phyloP scores from a whole-genome alignment of 2,329 filamentous ascomycete species.

The Diaporthe australafricana region DNA sequence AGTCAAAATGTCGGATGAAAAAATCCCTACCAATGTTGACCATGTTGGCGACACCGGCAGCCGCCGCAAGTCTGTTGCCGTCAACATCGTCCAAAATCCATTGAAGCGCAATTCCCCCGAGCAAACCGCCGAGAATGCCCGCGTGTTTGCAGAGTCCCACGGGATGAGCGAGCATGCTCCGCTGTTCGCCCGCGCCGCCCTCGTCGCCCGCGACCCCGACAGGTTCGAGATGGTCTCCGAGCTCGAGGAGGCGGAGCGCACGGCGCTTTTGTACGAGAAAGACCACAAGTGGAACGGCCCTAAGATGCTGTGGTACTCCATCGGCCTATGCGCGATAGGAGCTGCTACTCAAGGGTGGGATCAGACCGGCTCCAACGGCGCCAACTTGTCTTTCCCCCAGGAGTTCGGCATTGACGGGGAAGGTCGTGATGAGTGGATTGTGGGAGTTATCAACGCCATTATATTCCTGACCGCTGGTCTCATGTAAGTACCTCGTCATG shows the following conservation, averaged over 20 bases:
- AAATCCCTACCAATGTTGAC: not conserved
- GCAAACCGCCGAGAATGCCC: slow-evolving; percentile 64
- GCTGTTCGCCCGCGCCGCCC: slow-evolving; percentile 75
- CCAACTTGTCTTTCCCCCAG: slow-evolving; percentile 70
- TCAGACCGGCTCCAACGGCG: slow-evolving; percentile 49
- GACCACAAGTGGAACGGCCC: slow-evolving; percentile 77
- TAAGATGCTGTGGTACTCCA: slow-evolving; percentile 71
- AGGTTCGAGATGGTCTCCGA: slow-evolving; percentile 68
- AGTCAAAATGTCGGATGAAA: slow-evolving; percentile 13
- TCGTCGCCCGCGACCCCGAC: slow-evolving; percentile 78
- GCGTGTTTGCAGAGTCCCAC: slow-evolving; percentile 71
- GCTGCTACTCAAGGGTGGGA: slow-evolving; percentile 65
- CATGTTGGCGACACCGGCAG: slow-evolving; percentile 19
- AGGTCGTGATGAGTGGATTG: slow-evolving; percentile 56
- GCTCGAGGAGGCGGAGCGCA: slow-evolving; percentile 62
- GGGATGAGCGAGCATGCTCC: slow-evolving; percentile 68
- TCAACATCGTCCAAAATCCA: slow-evolving; percentile 50
- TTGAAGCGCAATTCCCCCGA: slow-evolving; percentile 49
- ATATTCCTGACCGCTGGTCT: slow-evolving; percentile 65
- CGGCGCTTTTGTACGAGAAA: slow-evolving; percentile 69
- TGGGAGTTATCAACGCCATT: slow-evolving; percentile 74
- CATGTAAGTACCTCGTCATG: slow-evolving; percentile 66
- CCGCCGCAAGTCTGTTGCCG: slow-evolving; percentile 42
- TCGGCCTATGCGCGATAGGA: slow-evolving; percentile 65
- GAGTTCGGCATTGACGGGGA: slow-evolving; percentile 60